Evolutionary conservation across 2,329 filamentous ascomycete genomes (phyloP), one percentile per base, ranked within the genome.

Genomic region (Sordariomycetes sp.): DNA sequence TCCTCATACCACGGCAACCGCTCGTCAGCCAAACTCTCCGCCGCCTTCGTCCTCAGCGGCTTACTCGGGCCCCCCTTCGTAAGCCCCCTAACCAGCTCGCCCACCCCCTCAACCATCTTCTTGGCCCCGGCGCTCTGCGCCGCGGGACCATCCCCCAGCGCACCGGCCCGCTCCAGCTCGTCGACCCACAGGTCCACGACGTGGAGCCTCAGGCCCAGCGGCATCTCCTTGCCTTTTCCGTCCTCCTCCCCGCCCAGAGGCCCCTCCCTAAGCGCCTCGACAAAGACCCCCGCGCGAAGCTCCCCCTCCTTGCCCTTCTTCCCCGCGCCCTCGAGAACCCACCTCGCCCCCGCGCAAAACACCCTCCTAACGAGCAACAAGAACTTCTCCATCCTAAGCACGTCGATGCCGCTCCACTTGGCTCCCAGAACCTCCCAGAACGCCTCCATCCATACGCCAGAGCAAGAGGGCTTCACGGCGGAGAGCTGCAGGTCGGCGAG

Each of bases 131-230:
- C 65, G 5, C 68, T 68, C 12, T 65, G 65, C 12, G 64, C 65
- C 6, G 65, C 64, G 8, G 28, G 28, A 10, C 70, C 72, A 39
- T 72, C 70, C 13, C 57, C 63, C 24, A 83, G 63, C 39, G 80
- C 75, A 56, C 84, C 80, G 36, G 83, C 80, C 66, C 84, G 85
- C 70, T 91, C 87, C 64, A 91, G 70, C 76, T 96, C 91, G 69
- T 97, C 94, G 10, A 95, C 80, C 82, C 88, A 97, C 57, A 97
- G 80, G 73, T 99, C 94, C 61, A 95, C 70, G 15, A 91, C 80
- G 71, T 99, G 94, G 69, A 95, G 84, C 61, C 90, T 76, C 68
- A 99, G 68, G 0, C 94, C 94, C 63, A 94, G 87, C 0, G 92
- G 87, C 1, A 95, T 81, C 64, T 45, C 17, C 81, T 32, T 32